A percentile compares a stretch with the other conserved stretches of the same genome.
Conservation (phyloP, 176 grass and related monocot species). For the Dactylis glomerata region DNA sequence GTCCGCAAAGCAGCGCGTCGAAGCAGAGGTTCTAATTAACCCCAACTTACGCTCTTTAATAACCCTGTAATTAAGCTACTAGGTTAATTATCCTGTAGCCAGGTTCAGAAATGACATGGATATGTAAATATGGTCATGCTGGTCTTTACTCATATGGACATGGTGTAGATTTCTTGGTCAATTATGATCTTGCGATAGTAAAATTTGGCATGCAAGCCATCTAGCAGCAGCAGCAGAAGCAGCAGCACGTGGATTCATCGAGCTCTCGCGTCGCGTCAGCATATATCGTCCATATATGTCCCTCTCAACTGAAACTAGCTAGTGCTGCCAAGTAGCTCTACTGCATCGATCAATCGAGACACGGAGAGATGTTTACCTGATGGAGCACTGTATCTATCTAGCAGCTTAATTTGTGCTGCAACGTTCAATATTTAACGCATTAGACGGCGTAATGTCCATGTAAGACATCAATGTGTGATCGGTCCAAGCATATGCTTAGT, state of each 20-base stretch:
- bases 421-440: not conserved
- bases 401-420: not conserved
- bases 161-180: not conserved
- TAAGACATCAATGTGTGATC: not conserved
- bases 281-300: not conserved
- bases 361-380: not conserved
- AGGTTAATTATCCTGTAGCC: not conserved
- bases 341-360: not conserved
- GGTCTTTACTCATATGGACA: not conserved
- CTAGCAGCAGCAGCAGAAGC: not conserved
- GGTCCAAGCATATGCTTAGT: not conserved
- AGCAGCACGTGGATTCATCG: not conserved
- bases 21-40: slow-evolving; percentile 43
- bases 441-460: not conserved
- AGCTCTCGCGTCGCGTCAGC: not conserved
- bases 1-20: slow-evolving; percentile 55
- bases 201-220: not conserved
- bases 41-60: not conserved
- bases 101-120: not conserved
- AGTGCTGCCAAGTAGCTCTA: not conserved
- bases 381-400: not conserved
- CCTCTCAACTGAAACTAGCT: not conserved
- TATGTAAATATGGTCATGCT: not conserved
- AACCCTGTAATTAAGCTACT: not conserved
- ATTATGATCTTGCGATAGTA: not conserved